A percentile compares a stretch with the other conserved stretches of the same genome.
These are phyloP conservation scores for Fraxinus angustifolia DNA, from an alignment of 305 asterid species.

Conservation along the genomic window DNA sequence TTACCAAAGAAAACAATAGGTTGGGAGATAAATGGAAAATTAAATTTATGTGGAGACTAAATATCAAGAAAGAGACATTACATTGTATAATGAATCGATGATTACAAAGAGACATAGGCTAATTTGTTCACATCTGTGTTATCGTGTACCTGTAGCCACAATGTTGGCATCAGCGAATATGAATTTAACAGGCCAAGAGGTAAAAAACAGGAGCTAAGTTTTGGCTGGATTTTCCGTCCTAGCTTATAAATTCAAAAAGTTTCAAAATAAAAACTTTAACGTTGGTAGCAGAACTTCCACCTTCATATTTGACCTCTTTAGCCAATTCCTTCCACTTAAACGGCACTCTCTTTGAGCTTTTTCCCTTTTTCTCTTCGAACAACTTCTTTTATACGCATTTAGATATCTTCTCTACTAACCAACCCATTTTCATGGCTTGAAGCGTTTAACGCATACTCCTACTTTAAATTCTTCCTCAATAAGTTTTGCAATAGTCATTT, in stretches of 20 bases:
- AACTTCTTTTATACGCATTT: neutral
- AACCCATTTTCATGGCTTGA: constrained; percentile 19
- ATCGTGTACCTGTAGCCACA: neutral
- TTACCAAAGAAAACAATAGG: neutral
- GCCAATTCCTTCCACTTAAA: constrained; percentile 45
- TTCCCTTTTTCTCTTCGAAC: constrained; percentile 32
- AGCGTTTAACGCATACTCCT: constrained; percentile 29
- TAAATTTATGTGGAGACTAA: neutral
- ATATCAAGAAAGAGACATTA: neutral
- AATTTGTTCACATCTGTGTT: neutral
- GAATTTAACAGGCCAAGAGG: neutral
- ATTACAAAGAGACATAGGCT: neutral
- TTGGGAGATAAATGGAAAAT: neutral
- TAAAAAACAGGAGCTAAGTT: neutral
- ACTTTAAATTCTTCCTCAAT: constrained; percentile 43
- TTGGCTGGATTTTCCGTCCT: neutral
- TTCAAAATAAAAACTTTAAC: constrained; percentile 40
- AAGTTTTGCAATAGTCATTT: constrained; percentile 36
- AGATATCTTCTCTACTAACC: constrained; percentile 39
- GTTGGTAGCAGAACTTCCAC: constrained; percentile 47
- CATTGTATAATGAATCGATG: neutral
- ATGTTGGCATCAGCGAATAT: neutral
- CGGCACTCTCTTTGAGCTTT: constrained; percentile 33
- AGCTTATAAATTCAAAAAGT: neutral
- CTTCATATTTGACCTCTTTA: constrained; percentile 40